A percentile compares a stretch with the other conserved stretches of the same genome.
phyloP scores from a whole-genome alignment of 2,329 filamentous ascomycete species.

The Colletotrichum tropicicola region DNA sequence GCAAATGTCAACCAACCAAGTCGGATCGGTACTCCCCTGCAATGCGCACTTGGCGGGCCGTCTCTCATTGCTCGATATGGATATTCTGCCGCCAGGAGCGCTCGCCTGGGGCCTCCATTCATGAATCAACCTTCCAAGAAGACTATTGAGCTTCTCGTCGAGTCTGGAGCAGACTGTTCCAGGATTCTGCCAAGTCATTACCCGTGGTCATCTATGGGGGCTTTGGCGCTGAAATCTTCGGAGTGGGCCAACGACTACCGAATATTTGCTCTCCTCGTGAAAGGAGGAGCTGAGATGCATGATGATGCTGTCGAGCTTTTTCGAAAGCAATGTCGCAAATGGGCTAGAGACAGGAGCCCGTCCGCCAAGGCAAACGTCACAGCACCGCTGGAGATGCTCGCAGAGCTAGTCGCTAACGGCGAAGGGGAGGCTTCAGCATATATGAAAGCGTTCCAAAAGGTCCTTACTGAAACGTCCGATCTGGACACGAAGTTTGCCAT shows the following conservation, averaged over 20 bases:
- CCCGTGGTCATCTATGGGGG: not conserved
- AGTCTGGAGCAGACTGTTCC: not conserved
- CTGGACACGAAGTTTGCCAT: not conserved
- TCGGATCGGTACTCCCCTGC: conserved; percentile 5
- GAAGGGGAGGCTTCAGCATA: conserved; percentile 1
- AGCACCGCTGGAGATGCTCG: not conserved
- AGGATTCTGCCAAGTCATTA: not conserved
- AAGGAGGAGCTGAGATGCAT: not conserved
- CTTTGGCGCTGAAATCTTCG: not conserved
- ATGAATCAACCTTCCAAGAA: not conserved
- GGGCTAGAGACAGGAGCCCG: not conserved
- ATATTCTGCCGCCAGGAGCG: not conserved
- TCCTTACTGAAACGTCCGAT: not conserved
- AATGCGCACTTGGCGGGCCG: conserved; percentile 7
- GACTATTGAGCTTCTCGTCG: not conserved
- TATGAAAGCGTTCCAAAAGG: conserved; percentile 7
- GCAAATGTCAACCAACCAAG: not conserved
- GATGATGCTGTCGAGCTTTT: not conserved
- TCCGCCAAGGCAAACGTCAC: not conserved
- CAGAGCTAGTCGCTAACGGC: not conserved
- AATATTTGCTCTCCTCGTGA: not conserved
- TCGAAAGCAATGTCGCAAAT: not conserved
- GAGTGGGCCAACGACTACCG: not conserved
- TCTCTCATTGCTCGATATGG: not conserved
- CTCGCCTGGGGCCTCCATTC: not conserved